phyloP scores from a whole-genome alignment of 164 flowering plant species.

The Umbellularia californica region DNA sequence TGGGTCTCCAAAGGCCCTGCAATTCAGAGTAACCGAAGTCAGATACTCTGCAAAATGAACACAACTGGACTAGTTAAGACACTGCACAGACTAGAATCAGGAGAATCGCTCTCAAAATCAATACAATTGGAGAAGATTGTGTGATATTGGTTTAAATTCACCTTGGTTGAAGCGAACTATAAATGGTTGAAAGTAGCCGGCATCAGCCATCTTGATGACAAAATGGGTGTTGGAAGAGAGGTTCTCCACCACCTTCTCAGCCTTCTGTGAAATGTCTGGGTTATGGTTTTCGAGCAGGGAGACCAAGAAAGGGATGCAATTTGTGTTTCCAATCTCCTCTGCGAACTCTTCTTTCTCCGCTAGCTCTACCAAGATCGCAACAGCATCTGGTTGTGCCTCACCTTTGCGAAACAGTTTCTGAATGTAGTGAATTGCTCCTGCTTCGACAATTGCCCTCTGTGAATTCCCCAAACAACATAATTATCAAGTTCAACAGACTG shows the following conservation, averaged over 20 bases:
- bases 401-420: slow-evolving; percentile 16
- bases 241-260: slow-evolving; percentile 7
- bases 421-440: slow-evolving; percentile 18
- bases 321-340: slow-evolving; percentile 22
- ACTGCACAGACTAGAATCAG: too few species aligned
- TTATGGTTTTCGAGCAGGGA: slow-evolving; percentile 17
- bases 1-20: slow-evolving; percentile 18
- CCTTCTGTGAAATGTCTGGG: slow-evolving; percentile 8
- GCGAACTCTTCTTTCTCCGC: slow-evolving; percentile 13
- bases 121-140: not conserved
- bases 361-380: slow-evolving; percentile 13
- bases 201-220: slow-evolving; percentile 15
- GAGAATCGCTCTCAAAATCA: not conserved
- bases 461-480: not conserved
- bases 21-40: not conserved
- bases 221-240: slow-evolving; percentile 9
- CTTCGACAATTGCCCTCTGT: slow-evolving; percentile 22
- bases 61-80: too few species aligned
- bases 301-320: slow-evolving; percentile 22
- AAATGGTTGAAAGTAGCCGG: slow-evolving; percentile 22
- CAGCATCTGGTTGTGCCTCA: slow-evolving; percentile 19
- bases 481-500: not conserved
- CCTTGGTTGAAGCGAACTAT: slow-evolving; percentile 22
- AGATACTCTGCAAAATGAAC: not conserved
- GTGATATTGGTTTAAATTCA: not conserved